phyloP scores from a whole-genome alignment of 169 alveolate species.

The Theileria parva region DNA sequence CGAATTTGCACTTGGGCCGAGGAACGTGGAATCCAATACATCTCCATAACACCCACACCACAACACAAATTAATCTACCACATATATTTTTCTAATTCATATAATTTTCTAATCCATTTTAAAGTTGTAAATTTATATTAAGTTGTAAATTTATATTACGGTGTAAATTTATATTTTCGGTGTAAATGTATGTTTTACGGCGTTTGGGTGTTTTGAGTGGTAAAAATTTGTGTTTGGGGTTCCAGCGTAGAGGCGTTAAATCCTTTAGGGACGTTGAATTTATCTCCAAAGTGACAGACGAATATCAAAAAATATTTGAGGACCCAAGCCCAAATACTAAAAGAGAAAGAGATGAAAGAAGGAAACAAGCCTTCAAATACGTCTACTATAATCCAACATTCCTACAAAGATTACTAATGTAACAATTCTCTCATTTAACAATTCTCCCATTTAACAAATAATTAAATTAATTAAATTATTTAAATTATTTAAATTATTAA shows the following conservation, averaged over 20 bases:
- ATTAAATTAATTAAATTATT: too few relatives aligned
- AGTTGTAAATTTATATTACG: too few relatives aligned
- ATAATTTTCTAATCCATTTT: too few relatives aligned
- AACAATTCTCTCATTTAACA: too few relatives aligned
- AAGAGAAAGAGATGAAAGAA: slow-evolving; percentile 7
- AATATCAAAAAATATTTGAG: not conserved
- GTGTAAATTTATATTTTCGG: too few relatives aligned
- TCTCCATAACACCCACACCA: not conserved
- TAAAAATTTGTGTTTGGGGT: not conserved
- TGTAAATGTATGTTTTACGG: not conserved
- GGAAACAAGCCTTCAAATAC: slow-evolving; percentile 37
- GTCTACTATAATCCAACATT: slow-evolving; percentile 58
- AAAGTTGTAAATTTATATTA: too few relatives aligned
- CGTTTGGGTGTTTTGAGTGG: not conserved
- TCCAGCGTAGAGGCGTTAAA: not conserved
- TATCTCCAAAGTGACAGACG: slow-evolving; percentile 43
- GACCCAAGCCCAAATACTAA: not conserved
- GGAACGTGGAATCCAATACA: not conserved
- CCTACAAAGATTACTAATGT: slow-evolving; percentile 50
- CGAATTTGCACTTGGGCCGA: not conserved
- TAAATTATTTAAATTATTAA: too few relatives aligned
- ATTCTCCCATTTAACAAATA: too few relatives aligned
- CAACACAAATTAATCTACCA: not conserved
- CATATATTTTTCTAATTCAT: too few relatives aligned
- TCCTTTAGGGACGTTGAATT: slow-evolving; percentile 6